Percentiles rank a stretch among this genome's conserved stretches.
Evolutionary conservation across 129 eudicot genomes (phyloP).

Genomic region (Cynara cardunculus): DNA sequence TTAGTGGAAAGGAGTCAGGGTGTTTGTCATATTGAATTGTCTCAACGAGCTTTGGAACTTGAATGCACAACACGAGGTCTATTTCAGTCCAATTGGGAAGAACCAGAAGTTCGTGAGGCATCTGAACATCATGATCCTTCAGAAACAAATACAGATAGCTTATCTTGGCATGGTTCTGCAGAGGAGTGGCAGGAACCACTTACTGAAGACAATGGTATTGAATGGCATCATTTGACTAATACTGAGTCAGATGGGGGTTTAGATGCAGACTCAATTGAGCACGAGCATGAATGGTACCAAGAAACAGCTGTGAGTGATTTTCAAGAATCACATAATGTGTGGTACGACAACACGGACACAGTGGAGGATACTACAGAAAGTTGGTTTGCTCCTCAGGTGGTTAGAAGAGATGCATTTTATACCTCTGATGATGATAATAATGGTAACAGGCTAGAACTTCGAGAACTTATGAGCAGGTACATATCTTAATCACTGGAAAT

Average conservation of each 20-base stretch:
- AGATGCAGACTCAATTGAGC: conserved; percentile 33
- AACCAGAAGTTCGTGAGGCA: conserved; percentile 24
- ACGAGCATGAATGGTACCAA: conserved; percentile 33
- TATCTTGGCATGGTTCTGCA: conserved; percentile 25
- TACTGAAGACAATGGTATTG: conserved; percentile 34
- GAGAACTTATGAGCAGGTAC: conserved; percentile 78
- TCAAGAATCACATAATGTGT: conserved; percentile 41
- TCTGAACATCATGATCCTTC: conserved; percentile 15
- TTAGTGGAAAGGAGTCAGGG: background rate
- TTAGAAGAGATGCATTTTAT: conserved; percentile 36
- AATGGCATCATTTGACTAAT: conserved; percentile 27
- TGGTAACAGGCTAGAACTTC: conserved; percentile 47
- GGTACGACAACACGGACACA: conserved; percentile 39
- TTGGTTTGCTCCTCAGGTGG: conserved; percentile 32
- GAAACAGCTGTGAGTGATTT: conserved; percentile 17
- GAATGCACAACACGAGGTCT: conserved; percentile 11
- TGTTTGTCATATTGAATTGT: conserved; percentile 11
- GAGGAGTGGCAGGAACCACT: conserved; percentile 44
- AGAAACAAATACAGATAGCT: conserved; percentile 24
- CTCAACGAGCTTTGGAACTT: conserved; percentile 15
- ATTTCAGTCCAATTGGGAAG: conserved; percentile 23
- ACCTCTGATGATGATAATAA: conserved; percentile 53
- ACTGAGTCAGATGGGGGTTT: conserved; percentile 23
- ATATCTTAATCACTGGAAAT: background rate
- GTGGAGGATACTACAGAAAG: conserved; percentile 33